Evolutionary conservation across 352 stramenopile species (phyloP), one percentile per base, ranked within the genome.

Genomic region (Pythium phragmiticola): DNA sequence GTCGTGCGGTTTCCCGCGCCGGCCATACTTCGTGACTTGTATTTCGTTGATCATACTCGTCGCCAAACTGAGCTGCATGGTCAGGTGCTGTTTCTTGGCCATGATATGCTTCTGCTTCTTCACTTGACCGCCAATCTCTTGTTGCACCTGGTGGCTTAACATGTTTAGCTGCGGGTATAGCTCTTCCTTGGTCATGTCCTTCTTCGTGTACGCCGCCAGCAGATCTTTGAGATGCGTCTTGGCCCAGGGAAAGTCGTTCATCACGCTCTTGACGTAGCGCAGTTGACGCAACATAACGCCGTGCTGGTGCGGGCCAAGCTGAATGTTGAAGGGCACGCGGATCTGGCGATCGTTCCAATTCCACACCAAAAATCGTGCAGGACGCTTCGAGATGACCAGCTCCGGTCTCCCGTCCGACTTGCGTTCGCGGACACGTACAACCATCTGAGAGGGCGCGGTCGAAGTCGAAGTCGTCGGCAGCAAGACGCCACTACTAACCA

Each of bases 161-260:
- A 80, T 65, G 54, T 81, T 88, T 14, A 94, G 74, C 57, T 94
- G 81, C 16, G 84, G 84, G 60, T 89, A 94, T 19, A 94, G 56
- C 54, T 88, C 67, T 57, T 94, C 82, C 42, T 94, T 94, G 5
- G 73, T 74, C 16, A 88, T 70, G 30, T 89, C 73, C 41, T 94
- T 90, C 46, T 82, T 75, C 16, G 81, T 94, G 65, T 94, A 94
- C 4, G 72, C 68, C 1, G 81, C 77, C 21, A 94, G 50, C 19
- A 94, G 59, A 14, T 83, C 69, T 16, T 81, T 82, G 12, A 94
- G 56, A 37, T 88, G 80, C 5, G 79, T 68, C 64, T 94, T 94
- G 1, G 82, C 84, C 84, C 84, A 94, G 37, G 84, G 82, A n/a
- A 92, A 69, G 21, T 94, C 79, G 54, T 92, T 80, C 84, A 92